These are phyloP conservation scores for Xerocomellus dryophilus DNA, from an alignment of 768 basidiomycete species.

Conservation along the genomic window DNA sequence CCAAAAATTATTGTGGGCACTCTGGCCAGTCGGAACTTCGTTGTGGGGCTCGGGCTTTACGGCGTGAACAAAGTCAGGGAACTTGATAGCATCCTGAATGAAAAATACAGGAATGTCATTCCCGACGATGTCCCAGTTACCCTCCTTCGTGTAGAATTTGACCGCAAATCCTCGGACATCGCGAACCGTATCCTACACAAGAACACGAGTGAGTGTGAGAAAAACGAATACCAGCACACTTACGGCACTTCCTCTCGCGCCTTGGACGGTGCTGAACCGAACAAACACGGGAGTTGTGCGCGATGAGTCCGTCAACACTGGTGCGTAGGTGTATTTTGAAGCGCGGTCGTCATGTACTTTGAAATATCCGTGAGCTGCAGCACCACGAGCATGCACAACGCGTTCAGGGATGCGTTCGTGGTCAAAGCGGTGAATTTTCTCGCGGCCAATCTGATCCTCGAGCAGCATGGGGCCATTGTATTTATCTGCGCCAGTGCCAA, in stretches of 20 bases:
- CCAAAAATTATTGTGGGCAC: conserved; percentile 85
- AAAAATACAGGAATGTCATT: conserved; percentile 83
- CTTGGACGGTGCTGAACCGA: conserved; percentile 85
- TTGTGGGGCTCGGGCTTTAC: conserved; percentile 85
- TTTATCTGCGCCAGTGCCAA: conserved; percentile 36
- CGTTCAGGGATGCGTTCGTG: conserved; percentile 91
- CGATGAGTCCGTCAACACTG: conserved; percentile 68
- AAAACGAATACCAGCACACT: conserved; percentile 19
- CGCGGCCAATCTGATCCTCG: conserved; percentile 73
- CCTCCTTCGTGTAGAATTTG: conserved; percentile 81
- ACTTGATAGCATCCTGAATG: conserved; percentile 79
- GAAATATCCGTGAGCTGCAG: conserved; percentile 82
- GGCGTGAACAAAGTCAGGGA: conserved; percentile 82
- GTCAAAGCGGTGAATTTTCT: conserved; percentile 78
- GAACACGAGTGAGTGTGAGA: neutral
- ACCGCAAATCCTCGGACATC: conserved; percentile 87
- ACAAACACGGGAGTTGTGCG: conserved; percentile 75
- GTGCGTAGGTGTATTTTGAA: conserved; percentile 66
- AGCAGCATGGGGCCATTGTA: conserved; percentile 67
- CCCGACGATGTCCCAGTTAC: conserved; percentile 87
- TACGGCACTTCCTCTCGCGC: conserved; percentile 79
- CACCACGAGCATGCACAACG: conserved; percentile 68
- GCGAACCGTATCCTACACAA: conserved; percentile 63
- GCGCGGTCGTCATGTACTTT: conserved; percentile 66
- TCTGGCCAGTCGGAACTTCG: conserved; percentile 68